phyloP scores from a whole-genome alignment of 257 asterid genomes.

The Asclepias syriaca region DNA sequence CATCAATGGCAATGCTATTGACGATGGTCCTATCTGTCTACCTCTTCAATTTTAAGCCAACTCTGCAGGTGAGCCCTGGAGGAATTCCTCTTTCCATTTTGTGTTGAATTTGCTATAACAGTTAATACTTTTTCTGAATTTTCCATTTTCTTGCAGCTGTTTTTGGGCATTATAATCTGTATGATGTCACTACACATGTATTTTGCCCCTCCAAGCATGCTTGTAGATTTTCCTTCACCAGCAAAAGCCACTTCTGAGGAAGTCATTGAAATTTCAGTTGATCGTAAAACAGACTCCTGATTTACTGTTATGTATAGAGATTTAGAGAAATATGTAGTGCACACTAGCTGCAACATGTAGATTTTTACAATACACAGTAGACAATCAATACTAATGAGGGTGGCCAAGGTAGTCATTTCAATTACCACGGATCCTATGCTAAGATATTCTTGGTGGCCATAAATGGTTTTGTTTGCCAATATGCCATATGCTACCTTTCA shows the following conservation, averaged over 20 bases:
- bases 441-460: not conserved
- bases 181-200: constrained; percentile 98
- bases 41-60: constrained; percentile 89
- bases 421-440: not conserved
- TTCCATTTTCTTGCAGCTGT: constrained; percentile 49
- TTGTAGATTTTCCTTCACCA: constrained; percentile 62
- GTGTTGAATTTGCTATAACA: not conserved
- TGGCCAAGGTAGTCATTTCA: not conserved
- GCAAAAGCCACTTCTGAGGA: constrained; percentile 51
- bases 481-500: not conserved
- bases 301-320: constrained; percentile 15
- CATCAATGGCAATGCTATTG: constrained; percentile 96
- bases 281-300: constrained; percentile 56
- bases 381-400: not conserved
- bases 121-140: not conserved
- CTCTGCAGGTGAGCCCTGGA: constrained; percentile 57
- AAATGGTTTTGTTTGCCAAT: not conserved
- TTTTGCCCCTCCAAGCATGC: constrained; percentile 84
- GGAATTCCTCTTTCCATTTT: not conserved
- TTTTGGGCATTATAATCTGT: constrained; percentile 81
- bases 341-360: constrained; percentile 7
- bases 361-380: not conserved
- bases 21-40: constrained; percentile 75
- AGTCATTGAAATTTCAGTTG: constrained; percentile 50
- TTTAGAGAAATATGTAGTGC: not conserved